Conservation (phyloP, 78 protist genomes). For the Andalucia godoyi region DNA sequence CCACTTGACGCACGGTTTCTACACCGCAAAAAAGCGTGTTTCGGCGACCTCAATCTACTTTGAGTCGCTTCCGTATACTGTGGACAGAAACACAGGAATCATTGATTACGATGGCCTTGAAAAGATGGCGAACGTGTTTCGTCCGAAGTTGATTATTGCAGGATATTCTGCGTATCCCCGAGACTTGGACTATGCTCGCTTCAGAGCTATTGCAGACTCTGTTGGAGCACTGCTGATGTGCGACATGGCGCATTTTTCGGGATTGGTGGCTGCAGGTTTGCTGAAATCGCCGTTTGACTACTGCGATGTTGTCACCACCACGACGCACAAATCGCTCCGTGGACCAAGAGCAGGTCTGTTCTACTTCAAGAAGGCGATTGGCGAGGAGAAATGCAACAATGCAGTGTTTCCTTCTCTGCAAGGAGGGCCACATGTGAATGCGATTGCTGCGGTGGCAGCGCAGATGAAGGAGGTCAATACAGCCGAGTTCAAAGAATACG, state of each 20-base stretch:
- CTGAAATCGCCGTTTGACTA: conserved; percentile 37
- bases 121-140: conserved; percentile 27
- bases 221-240: conserved; percentile 46
- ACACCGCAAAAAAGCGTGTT: conserved; percentile 20
- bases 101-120: conserved; percentile 66
- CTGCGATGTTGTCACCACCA: conserved; percentile 75
- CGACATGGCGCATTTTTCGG: conserved; percentile 78
- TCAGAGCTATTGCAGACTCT: conserved; percentile 26
- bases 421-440: conserved; percentile 92
- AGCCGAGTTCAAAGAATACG: conserved; percentile 48
- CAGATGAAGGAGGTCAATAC: conserved; percentile 35
- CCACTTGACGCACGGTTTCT: conserved; percentile 68
- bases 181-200: conserved; percentile 38
- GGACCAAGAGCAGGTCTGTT: conserved; percentile 75
- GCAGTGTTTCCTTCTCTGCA: conserved; percentile 77
- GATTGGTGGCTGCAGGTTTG: conserved; percentile 60
- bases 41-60: conserved; percentile 57
- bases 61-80: conserved; percentile 71
- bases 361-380: conserved; percentile 59
- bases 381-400: conserved; percentile 24
- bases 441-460: conserved; percentile 64
- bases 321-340: conserved; percentile 84
- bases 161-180: conserved; percentile 80
- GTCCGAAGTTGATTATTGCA: conserved; percentile 67
- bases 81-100: conserved; percentile 45